phyloP scores from a whole-genome alignment of 2,329 filamentous ascomycete genomes.

The Trichoderma atrobrunneum region DNA sequence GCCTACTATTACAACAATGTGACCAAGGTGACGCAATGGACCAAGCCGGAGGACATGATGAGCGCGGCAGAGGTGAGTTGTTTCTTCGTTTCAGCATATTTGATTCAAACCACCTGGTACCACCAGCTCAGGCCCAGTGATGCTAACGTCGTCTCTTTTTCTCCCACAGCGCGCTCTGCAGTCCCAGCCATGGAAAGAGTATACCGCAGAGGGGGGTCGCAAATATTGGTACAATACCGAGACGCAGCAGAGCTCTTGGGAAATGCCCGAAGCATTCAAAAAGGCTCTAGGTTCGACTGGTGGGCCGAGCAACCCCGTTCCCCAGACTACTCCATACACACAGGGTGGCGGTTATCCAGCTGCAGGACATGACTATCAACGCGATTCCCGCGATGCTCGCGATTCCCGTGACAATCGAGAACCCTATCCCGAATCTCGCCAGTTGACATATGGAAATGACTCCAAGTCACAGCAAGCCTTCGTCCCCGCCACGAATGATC shows the following conservation, averaged over 20 bases:
- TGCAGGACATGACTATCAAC: slow-evolving; percentile 38
- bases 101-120: not conserved
- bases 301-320: slow-evolving; percentile 41
- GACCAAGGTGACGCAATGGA: slow-evolving; percentile 90
- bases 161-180: slow-evolving; percentile 69
- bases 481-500: slow-evolving; percentile 64
- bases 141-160: not conserved
- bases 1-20: slow-evolving; percentile 86
- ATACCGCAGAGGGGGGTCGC: slow-evolving; percentile 78
- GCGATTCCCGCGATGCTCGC: slow-evolving; percentile 28
- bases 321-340: slow-evolving; percentile 42
- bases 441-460: slow-evolving; percentile 57
- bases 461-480: slow-evolving; percentile 57
- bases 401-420: slow-evolving; percentile 30
- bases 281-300: slow-evolving; percentile 63
- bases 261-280: slow-evolving; percentile 83
- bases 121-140: not conserved
- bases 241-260: slow-evolving; percentile 90
- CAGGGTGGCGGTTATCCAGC: slow-evolving; percentile 41
- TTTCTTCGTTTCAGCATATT: not conserved
- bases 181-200: slow-evolving; percentile 89
- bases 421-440: slow-evolving; percentile 52
- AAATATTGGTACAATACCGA: slow-evolving; percentile 96
- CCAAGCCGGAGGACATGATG: slow-evolving; percentile 89
- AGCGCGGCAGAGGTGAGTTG: slow-evolving; percentile 68